A percentile compares a stretch with the other conserved stretches of the same genome.
Conservation (phyloP, 768 basidiomycete species). For the Fomitopsis serialis region DNA sequence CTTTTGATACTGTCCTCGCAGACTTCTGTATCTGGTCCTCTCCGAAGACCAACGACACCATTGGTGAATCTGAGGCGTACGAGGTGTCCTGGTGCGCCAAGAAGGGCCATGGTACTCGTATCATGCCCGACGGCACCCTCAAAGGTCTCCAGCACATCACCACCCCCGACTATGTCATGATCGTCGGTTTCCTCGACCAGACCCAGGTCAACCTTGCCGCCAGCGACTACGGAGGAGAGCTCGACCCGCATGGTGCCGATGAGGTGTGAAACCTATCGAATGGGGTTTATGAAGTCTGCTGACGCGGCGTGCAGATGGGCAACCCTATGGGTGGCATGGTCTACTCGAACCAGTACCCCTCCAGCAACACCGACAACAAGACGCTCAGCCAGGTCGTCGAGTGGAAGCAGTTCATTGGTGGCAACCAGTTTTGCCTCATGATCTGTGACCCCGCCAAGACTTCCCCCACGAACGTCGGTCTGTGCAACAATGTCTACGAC, state of each 20-base stretch:
- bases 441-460: slow-evolving; percentile 50
- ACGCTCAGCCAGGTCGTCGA: slow-evolving; percentile 51
- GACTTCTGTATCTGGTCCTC: slow-evolving; percentile 73
- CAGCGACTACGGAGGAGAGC: slow-evolving; percentile 68
- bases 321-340: slow-evolving; percentile 74
- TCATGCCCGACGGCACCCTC: slow-evolving; percentile 64
- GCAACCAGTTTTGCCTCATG: slow-evolving; percentile 62
- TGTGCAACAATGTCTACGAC: slow-evolving; percentile 70
- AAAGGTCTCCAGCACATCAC: slow-evolving; percentile 58
- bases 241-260: slow-evolving; percentile 77
- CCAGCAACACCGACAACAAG: slow-evolving; percentile 32
- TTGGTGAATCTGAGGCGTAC: slow-evolving; percentile 63
- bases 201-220: slow-evolving; percentile 42
- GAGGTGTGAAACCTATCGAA: slow-evolving; percentile 16
- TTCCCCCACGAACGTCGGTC: slow-evolving; percentile 41
- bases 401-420: slow-evolving; percentile 79
- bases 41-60: slow-evolving; percentile 39
- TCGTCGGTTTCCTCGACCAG: slow-evolving; percentile 65
- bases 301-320: slow-evolving; percentile 43
- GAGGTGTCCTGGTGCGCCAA: slow-evolving; percentile 80
- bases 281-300: background rate
- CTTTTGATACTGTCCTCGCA: no score
- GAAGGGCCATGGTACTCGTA: slow-evolving; percentile 61
- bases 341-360: slow-evolving; percentile 54
- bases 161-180: slow-evolving; percentile 54